These are phyloP conservation scores for Typha latifolia DNA, from an alignment of 176 grass and related monocot species.

Conservation along the genomic window DNA sequence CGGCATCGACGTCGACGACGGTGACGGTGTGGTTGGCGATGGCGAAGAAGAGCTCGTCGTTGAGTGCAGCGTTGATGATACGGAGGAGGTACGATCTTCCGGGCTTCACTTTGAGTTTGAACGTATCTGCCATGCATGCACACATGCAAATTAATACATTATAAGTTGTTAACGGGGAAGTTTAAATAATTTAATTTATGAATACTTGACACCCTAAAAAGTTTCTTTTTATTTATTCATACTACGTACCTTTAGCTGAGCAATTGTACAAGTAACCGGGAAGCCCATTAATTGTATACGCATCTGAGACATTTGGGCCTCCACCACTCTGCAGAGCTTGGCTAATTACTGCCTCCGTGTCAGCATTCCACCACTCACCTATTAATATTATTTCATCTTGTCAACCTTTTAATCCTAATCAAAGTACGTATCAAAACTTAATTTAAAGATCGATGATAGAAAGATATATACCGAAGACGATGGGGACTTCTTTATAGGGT, in stretches of 20 bases:
- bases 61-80: constrained; percentile 72
- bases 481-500: constrained; percentile 44
- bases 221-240: background rate
- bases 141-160: background rate
- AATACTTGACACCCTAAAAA: background rate
- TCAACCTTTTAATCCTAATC: background rate
- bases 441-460: no score
- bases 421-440: background rate
- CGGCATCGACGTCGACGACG: constrained; percentile 55
- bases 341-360: constrained; percentile 56
- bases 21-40: constrained; percentile 70
- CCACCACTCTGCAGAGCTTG: constrained; percentile 58
- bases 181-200: background rate
- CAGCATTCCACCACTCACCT: constrained; percentile 83
- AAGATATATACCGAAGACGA: constrained; percentile 28
- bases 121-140: constrained; percentile 31
- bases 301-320: constrained; percentile 74
- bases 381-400: background rate
- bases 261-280: constrained; percentile 56
- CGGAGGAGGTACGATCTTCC: constrained; percentile 62
- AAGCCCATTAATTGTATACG: constrained; percentile 71
- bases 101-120: constrained; percentile 35
- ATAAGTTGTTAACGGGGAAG: background rate
- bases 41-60: constrained; percentile 84
- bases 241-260: constrained; percentile 25